Evolutionary conservation across 495 filamentous ascomycete genomes (phyloP).

Genomic region (Talaromyces proteolyticus): DNA sequence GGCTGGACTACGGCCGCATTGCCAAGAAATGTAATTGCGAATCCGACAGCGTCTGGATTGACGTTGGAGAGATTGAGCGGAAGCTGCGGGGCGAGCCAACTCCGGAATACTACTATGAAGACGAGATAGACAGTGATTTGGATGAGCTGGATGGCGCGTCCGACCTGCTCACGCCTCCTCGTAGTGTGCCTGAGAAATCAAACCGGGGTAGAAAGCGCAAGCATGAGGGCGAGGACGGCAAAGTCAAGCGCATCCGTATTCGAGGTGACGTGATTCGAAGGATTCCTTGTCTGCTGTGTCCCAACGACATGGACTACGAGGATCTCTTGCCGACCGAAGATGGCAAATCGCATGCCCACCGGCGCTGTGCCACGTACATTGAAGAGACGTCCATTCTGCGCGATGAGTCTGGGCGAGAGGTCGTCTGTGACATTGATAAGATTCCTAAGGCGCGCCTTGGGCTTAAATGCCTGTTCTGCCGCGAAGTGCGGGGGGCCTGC

Average conservation of each 20-base stretch:
- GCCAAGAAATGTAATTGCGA: slow-evolving; percentile 98
- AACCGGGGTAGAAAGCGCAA: slow-evolving; percentile 58
- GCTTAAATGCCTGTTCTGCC: slow-evolving; percentile 90
- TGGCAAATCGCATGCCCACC: slow-evolving; percentile 74
- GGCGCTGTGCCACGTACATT: slow-evolving; percentile 82
- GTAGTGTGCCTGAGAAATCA: slow-evolving; percentile 60
- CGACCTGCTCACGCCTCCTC: slow-evolving; percentile 74
- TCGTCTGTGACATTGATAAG: slow-evolving; percentile 67
- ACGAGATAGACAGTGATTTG: slow-evolving; percentile 62
- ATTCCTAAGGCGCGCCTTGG: slow-evolving; percentile 86
- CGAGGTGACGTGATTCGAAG: slow-evolving; percentile 63
- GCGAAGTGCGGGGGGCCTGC: slow-evolving; percentile 86
- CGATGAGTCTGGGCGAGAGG: slow-evolving; percentile 62
- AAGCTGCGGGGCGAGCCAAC: slow-evolving; percentile 89
- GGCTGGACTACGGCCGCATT: slow-evolving; percentile 90
- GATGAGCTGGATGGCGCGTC: slow-evolving; percentile 55
- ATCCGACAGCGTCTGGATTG: slow-evolving; percentile 96
- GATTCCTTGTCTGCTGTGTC: slow-evolving; percentile 89
- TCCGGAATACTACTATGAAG: slow-evolving; percentile 77
- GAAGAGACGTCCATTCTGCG: slow-evolving; percentile 82
- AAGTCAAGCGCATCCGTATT: slow-evolving; percentile 68
- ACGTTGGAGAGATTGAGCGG: slow-evolving; percentile 89
- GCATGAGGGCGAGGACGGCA: slow-evolving; percentile 51
- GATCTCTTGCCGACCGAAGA: slow-evolving; percentile 82
- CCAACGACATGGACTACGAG: slow-evolving; percentile 83